Conservation (phyloP, 768 basidiomycete genomes). For the Russula lepida region DNA sequence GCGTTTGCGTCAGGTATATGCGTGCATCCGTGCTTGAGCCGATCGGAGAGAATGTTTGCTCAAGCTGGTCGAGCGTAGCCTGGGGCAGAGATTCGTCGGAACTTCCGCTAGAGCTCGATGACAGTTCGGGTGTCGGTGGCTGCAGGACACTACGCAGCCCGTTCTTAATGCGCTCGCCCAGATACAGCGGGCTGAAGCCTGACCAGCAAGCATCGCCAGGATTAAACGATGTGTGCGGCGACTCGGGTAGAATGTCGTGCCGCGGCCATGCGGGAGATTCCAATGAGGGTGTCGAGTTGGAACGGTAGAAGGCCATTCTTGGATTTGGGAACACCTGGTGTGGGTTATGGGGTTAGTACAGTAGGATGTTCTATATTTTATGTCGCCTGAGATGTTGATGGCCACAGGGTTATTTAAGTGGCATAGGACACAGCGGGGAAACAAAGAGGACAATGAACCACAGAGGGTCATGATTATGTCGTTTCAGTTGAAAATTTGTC, state of each 20-base stretch:
- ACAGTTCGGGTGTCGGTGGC: not conserved
- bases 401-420: not conserved
- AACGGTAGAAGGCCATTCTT: not conserved
- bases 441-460: not conserved
- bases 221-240: not conserved
- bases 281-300: not conserved
- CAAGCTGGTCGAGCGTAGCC: not conserved
- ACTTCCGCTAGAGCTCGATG: not conserved
- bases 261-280: not conserved
- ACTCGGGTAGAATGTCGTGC: not conserved
- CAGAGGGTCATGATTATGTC: not conserved
- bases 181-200: not conserved
- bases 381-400: not conserved
- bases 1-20: not conserved
- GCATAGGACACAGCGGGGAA: not conserved
- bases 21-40: not conserved
- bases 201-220: not conserved
- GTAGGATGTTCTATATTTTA: not conserved
- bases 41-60: conserved; percentile 1
- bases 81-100: not conserved
- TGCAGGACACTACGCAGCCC: not conserved
- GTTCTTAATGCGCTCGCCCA: not conserved
- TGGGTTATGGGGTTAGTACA: not conserved
- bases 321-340: not conserved
- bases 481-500: not conserved